A percentile compares a stretch with the other conserved stretches of the same genome.
Evolutionary conservation across 1,139 yeast species (phyloP).

Genomic region (Lodderomyces beijingensis): DNA sequence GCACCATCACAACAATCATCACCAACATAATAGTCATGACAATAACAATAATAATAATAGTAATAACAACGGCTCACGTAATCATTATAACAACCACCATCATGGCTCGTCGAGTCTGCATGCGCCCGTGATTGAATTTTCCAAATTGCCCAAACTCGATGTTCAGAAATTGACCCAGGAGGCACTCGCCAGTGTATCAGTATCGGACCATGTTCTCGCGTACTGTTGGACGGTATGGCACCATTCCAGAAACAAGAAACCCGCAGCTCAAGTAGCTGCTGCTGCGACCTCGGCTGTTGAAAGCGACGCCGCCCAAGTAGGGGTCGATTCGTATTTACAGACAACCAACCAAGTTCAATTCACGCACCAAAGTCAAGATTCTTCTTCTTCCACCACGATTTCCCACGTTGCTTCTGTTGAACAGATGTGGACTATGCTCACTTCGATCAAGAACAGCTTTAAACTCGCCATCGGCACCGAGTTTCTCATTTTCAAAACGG

Average conservation of each 20-base stretch:
- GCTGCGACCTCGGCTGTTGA: slow-evolving; percentile 2
- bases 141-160: slow-evolving; percentile 33
- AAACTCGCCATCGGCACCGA: slow-evolving; percentile 54
- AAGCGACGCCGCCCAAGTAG: slow-evolving; percentile 12
- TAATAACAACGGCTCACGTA: neutral
- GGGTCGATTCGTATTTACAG: slow-evolving; percentile 40
- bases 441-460: slow-evolving; percentile 43
- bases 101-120: neutral
- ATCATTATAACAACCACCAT: neutral
- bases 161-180: slow-evolving; percentile 31
- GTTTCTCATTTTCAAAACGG: slow-evolving; percentile 56
- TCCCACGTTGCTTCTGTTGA: slow-evolving; percentile 49
- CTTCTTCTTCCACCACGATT: slow-evolving; percentile 15
- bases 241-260: slow-evolving; percentile 33
- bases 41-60: slow-evolving; percentile 1
- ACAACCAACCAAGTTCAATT: slow-evolving; percentile 39
- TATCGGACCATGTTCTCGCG: slow-evolving; percentile 38
- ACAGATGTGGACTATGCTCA: slow-evolving; percentile 57
- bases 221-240: slow-evolving; percentile 51
- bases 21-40: slow-evolving; percentile 1
- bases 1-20: slow-evolving; percentile 1
- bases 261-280: slow-evolving; percentile 11
- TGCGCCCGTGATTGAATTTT: slow-evolving; percentile 6
- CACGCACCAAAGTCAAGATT: slow-evolving; percentile 16
- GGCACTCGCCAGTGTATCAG: slow-evolving; percentile 26